These are phyloP conservation scores for Sugiyamaella valdiviana DNA, from an alignment of 805 yeast species.

Conservation along the genomic window DNA sequence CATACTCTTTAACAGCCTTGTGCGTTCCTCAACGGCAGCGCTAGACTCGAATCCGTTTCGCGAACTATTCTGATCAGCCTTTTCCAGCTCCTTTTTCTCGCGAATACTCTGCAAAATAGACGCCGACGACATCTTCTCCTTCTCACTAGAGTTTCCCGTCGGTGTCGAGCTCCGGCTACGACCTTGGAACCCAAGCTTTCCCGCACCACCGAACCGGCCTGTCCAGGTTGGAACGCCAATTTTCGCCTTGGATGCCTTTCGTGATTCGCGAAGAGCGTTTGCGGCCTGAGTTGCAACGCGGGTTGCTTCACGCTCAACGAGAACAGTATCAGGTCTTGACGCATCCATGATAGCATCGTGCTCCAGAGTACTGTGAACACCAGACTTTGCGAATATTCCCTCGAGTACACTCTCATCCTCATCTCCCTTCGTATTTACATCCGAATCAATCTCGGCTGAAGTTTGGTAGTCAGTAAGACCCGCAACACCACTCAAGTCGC, in stretches of 20 bases:
- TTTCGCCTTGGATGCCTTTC: constrained; percentile 42
- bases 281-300: constrained; percentile 58
- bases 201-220: constrained; percentile 84
- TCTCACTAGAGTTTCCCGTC: constrained; percentile 3
- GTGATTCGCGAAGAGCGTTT: constrained; percentile 50
- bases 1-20: constrained; percentile 33
- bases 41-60: not conserved
- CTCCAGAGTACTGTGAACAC: constrained; percentile 66
- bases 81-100: constrained; percentile 37
- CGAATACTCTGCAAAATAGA: constrained; percentile 47
- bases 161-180: not conserved
- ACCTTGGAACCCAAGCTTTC: constrained; percentile 38
- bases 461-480: constrained; percentile 58
- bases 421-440: constrained; percentile 14
- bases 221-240: constrained; percentile 96
- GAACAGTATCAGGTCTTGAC: constrained; percentile 43
- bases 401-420: constrained; percentile 63
- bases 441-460: constrained; percentile 40
- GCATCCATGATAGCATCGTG: constrained; percentile 73
- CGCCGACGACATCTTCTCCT: constrained; percentile 32
- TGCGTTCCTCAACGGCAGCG: constrained; percentile 12
- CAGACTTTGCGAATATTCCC: constrained; percentile 63
- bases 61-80: constrained; percentile 11
- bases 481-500: constrained; percentile 65
- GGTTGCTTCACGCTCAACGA: constrained; percentile 60